A percentile compares a stretch with the other conserved stretches of the same genome.
Conservation (phyloP, 495 filamentous ascomycete genomes). For the Penicillium silybi region DNA sequence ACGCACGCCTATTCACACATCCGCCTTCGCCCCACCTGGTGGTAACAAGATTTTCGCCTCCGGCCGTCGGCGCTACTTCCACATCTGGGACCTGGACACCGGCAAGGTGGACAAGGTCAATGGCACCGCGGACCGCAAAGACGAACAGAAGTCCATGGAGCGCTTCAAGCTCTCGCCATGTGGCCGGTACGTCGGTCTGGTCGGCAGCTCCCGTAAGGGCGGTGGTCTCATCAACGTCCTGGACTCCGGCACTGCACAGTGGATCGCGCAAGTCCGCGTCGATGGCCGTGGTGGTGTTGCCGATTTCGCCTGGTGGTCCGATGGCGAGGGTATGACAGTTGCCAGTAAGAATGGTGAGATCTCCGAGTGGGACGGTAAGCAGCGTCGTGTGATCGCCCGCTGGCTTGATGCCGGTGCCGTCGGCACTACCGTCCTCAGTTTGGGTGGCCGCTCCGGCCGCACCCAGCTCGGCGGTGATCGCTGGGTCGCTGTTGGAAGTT, state of each 20-base stretch:
- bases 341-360: constrained; percentile 83
- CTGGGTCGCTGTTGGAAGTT: constrained; percentile 84
- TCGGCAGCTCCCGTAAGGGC: constrained; percentile 73
- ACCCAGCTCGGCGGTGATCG: constrained; percentile 69
- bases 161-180: constrained; percentile 79
- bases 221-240: constrained; percentile 86
- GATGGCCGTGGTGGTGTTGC: constrained; percentile 79
- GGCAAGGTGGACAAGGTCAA: constrained; percentile 83
- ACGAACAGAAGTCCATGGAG: constrained; percentile 88
- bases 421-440: constrained; percentile 72
- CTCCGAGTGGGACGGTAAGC: constrained; percentile 77
- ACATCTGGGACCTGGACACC: constrained; percentile 82
- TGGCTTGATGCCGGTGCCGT: constrained; percentile 92
- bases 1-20: constrained; percentile 72
- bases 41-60: constrained; percentile 69
- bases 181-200: constrained; percentile 77
- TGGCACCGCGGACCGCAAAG: constrained; percentile 60
- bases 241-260: constrained; percentile 76
- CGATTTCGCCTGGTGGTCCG: constrained; percentile 87
- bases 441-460: constrained; percentile 62
- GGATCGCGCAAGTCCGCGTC: constrained; percentile 77
- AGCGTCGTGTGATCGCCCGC: constrained; percentile 63
- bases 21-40: constrained; percentile 59
- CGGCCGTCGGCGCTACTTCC: constrained; percentile 85
- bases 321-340: constrained; percentile 73